Conservation (phyloP, 2,329 filamentous ascomycete species). For the Elsinoe arachidis region DNA sequence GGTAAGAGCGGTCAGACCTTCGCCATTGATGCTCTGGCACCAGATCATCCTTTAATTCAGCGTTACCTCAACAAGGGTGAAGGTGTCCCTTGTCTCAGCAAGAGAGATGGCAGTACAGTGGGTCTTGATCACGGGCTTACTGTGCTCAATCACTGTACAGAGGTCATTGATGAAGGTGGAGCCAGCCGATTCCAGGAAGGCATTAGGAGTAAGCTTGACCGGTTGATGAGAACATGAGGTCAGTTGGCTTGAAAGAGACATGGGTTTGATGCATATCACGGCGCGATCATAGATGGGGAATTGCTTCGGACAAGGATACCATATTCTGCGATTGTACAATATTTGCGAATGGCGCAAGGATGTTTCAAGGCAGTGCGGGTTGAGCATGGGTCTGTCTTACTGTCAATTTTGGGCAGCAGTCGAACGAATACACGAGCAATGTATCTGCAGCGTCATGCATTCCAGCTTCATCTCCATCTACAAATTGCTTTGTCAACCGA, state of each 20-base stretch:
- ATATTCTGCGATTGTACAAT: conserved; percentile 4
- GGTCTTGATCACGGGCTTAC: conserved; percentile 40
- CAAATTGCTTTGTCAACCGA: too few relatives aligned
- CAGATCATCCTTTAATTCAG: conserved; percentile 44
- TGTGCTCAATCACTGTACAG: conserved; percentile 44
- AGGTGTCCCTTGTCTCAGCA: conserved; percentile 44
- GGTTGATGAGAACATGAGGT: conserved; percentile 29
- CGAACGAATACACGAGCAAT: background rate
- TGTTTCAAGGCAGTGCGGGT: background rate
- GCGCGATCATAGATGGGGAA: background rate
- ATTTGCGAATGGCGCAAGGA: background rate
- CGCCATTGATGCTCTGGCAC: conserved; percentile 42
- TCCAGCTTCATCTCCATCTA: too few relatives aligned
- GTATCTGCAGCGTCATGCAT: too few relatives aligned
- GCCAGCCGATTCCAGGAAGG: conserved; percentile 47
- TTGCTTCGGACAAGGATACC: background rate
- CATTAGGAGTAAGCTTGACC: conserved; percentile 45
- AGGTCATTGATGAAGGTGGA: conserved; percentile 45
- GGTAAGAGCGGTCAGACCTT: conserved; percentile 35
- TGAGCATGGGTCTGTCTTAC: background rate
- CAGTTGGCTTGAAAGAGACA: conserved; percentile 1
- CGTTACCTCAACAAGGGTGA: conserved; percentile 47
- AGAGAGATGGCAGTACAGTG: conserved; percentile 40
- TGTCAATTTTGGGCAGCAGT: background rate
- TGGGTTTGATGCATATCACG: background rate